Evolutionary conservation across 129 eudicot species (phyloP).

Genomic region (Calendula officinalis): DNA sequence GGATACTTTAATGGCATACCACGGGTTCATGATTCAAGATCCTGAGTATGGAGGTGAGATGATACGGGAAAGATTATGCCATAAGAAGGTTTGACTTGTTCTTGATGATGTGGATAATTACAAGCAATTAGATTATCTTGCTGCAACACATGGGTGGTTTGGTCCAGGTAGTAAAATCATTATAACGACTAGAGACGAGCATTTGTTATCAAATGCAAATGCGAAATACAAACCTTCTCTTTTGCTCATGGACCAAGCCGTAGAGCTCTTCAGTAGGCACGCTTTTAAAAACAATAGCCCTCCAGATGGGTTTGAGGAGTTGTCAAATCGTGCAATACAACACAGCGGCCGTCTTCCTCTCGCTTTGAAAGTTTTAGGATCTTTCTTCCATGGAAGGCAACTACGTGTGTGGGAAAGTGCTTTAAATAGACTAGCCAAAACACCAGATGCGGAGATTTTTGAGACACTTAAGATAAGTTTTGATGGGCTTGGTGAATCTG

Average conservation of each 20-base stretch:
- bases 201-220: background rate
- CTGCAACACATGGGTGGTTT: background rate
- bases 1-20: background rate
- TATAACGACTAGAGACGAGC: background rate
- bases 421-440: no score
- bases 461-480: no score
- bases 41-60: background rate
- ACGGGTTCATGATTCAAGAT: background rate
- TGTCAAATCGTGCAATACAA: background rate
- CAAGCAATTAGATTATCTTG: background rate
- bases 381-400: no score
- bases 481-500: no score
- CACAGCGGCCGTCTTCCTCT: background rate
- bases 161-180: background rate
- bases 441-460: no score
- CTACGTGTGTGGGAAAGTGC: no score
- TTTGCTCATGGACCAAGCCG: background rate
- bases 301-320: background rate
- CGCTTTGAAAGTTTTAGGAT: background rate
- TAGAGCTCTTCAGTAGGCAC: slow-evolving; percentile 1
- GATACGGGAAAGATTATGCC: background rate
- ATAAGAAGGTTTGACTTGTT: background rate
- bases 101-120: background rate
- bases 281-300: background rate
- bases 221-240: background rate